These are phyloP conservation scores for Penicillium samsonianum DNA, from an alignment of 495 filamentous ascomycete genomes.

Conservation along the genomic window DNA sequence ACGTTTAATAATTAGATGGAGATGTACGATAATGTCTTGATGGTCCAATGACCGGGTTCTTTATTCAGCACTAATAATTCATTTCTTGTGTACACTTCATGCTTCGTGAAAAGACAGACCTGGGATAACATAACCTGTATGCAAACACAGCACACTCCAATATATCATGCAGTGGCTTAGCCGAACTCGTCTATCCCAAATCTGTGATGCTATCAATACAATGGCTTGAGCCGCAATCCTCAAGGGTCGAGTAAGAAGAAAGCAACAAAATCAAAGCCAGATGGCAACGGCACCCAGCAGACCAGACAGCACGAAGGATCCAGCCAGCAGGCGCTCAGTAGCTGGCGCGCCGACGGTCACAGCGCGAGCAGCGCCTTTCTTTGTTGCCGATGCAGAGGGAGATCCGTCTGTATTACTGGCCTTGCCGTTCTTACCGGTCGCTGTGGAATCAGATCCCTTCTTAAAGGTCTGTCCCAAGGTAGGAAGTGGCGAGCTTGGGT, in stretches of 20 bases:
- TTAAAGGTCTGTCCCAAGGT: conserved; percentile 57
- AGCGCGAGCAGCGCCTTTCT: conserved; percentile 22
- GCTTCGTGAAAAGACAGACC: conserved; percentile 10
- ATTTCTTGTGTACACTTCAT: conserved; percentile 11
- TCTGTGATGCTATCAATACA: conserved; percentile 28
- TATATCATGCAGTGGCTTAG: background rate
- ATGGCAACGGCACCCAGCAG: conserved; percentile 26
- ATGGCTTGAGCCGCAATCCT: background rate
- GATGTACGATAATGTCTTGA: conserved; percentile 9
- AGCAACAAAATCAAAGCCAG: conserved; percentile 22
- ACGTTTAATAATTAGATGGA: conserved; percentile 15
- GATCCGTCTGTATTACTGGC: conserved; percentile 15
- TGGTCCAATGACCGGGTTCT: background rate
- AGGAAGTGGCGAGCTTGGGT: conserved; percentile 67
- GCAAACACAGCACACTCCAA: conserved; percentile 13
- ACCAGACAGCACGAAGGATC: conserved; percentile 27
- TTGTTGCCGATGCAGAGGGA: conserved; percentile 20
- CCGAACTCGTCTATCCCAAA: conserved; percentile 21
- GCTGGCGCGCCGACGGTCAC: conserved; percentile 18
- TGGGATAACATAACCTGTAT: conserved; percentile 14
- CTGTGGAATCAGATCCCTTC: conserved; percentile 7
- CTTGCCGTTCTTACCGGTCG: conserved; percentile 5
- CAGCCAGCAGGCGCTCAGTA: conserved; percentile 26
- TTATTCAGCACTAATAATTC: conserved; percentile 10
- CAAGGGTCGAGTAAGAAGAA: background rate